Percentiles rank a stretch among this genome's conserved stretches.
phyloP scores from a whole-genome alignment of 176 grass and related monocot species.

The Musa schizocarpa region DNA sequence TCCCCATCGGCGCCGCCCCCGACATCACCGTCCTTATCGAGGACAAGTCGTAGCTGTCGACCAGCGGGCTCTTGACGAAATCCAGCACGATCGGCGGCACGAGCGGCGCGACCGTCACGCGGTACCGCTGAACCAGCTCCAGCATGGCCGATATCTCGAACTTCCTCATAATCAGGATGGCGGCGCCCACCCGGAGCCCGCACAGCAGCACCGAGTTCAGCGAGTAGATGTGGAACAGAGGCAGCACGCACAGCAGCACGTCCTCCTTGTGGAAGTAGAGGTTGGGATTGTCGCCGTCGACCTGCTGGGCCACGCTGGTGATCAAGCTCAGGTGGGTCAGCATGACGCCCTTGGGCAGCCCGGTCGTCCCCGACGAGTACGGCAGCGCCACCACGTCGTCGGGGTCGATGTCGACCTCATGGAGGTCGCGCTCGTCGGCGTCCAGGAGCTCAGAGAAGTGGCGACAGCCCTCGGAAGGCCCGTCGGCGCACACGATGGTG shows the following conservation, averaged over 20 bases:
- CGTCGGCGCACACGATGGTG: constrained; percentile 37
- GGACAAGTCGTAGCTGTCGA: constrained; percentile 42
- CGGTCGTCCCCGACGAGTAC: constrained; percentile 81
- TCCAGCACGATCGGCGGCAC: constrained; percentile 25
- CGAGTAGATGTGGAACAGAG: constrained; percentile 9
- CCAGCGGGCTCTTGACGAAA: constrained; percentile 46
- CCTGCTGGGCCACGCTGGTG: constrained; percentile 94
- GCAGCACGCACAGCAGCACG: constrained; percentile 9
- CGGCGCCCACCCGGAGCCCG: constrained; percentile 34
- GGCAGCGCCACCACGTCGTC: constrained; percentile 83
- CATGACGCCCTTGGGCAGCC: constrained; percentile 90
- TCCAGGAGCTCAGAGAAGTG: constrained; percentile 33
- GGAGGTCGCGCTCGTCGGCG: constrained; percentile 22
- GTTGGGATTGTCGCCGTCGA: neutral
- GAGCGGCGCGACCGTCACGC: neutral
- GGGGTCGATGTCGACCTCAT: constrained; percentile 41
- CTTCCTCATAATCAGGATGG: constrained; percentile 9
- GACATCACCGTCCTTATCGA: constrained; percentile 93
- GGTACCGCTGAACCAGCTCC: constrained; percentile 5
- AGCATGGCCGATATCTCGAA: constrained; percentile 6
- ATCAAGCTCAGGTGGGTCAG: constrained; percentile 92
- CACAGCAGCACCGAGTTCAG: constrained; percentile 3
- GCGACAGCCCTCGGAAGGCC: constrained; percentile 28
- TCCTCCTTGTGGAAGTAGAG: constrained; percentile 3
- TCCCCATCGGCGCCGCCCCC: constrained; percentile 83